Evolutionary conservation across 1,284 basidiomycete species (phyloP).

Genomic region (Cutaneotrichosporon arboriforme): DNA sequence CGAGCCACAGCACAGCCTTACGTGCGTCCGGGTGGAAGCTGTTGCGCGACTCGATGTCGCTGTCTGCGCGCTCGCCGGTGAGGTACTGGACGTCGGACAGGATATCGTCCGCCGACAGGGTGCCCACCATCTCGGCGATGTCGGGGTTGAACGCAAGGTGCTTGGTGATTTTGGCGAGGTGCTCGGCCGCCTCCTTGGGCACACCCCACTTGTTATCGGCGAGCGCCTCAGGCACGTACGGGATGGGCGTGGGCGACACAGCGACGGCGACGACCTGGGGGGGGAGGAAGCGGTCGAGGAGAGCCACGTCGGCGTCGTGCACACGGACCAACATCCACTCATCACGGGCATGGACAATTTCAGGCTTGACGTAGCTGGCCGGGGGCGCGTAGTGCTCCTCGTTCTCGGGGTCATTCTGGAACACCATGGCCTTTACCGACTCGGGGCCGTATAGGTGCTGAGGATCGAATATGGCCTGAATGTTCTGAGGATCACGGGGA

Average conservation of each 20-base stretch:
- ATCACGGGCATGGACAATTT: constrained; percentile 24
- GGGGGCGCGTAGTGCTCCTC: too few relatives aligned
- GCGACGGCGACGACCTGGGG: constrained; percentile 42
- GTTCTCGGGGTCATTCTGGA: too few relatives aligned
- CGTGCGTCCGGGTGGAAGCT: constrained; percentile 66
- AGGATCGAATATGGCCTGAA: too few relatives aligned
- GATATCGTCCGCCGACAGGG: constrained; percentile 51
- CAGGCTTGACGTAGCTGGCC: constrained; percentile 7
- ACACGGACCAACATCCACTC: constrained; percentile 35
- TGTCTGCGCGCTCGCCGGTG: constrained; percentile 65
- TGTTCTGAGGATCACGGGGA: too few relatives aligned
- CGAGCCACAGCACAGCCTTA: constrained; percentile 70
- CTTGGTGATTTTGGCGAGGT: constrained; percentile 42
- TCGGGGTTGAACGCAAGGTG: constrained; percentile 26
- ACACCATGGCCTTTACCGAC: background rate
- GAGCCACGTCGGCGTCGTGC: constrained; percentile 23
- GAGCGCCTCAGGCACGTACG: background rate
- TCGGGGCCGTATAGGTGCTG: background rate
- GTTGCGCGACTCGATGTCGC: constrained; percentile 62
- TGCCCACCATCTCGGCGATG: constrained; percentile 10
- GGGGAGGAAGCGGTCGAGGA: constrained; percentile 45
- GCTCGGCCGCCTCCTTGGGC: constrained; percentile 28
- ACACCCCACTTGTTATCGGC: constrained; percentile 19
- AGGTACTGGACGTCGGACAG: constrained; percentile 67
- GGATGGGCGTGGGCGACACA: constrained; percentile 9